Percentiles rank a stretch among this genome's conserved stretches.
Conservation (phyloP, 768 basidiomycete genomes). For the Omphalotus guepiniiformis region DNA sequence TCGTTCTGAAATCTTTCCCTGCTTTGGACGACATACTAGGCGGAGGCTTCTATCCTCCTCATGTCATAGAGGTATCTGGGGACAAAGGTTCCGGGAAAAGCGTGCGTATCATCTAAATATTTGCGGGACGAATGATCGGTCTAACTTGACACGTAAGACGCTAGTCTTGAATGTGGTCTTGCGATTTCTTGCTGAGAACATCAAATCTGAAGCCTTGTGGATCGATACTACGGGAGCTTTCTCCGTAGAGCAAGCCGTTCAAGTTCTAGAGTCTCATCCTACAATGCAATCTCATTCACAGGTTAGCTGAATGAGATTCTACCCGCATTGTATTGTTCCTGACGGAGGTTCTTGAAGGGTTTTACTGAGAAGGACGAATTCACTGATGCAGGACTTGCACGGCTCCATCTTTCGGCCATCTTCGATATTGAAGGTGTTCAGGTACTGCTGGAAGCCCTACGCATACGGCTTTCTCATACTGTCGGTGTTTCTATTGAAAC, state of each 20-base stretch:
- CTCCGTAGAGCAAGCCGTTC: constrained; percentile 42
- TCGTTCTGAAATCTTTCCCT: constrained; percentile 35
- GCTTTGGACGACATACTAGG: constrained; percentile 50
- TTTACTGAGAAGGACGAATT: too few relatives aligned
- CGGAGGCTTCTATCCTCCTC: constrained; percentile 40
- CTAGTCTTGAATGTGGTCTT: constrained; percentile 58
- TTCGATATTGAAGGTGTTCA: constrained; percentile 56
- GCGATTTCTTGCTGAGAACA: constrained; percentile 39
- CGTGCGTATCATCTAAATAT: constrained; percentile 33
- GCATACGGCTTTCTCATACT: constrained; percentile 11
- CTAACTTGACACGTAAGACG: constrained; percentile 42
- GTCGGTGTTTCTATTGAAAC: not conserved
- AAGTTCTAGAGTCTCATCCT: constrained; percentile 28
- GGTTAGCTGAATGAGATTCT: constrained; percentile 19
- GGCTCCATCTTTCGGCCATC: constrained; percentile 54
- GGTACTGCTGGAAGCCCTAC: constrained; percentile 39
- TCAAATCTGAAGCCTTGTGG: constrained; percentile 51
- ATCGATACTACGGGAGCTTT: constrained; percentile 72
- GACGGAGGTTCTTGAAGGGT: constrained; percentile 17
- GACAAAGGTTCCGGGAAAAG: constrained; percentile 64
- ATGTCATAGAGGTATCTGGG: constrained; percentile 68
- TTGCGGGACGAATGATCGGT: constrained; percentile 5
- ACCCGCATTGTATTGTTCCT: constrained; percentile 5
- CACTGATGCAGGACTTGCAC: too few relatives aligned
- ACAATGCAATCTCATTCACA: too few relatives aligned